Evolutionary conservation across 371 early-diverging fungal species (phyloP).

Genomic region (Basidiobolus meristosporus): DNA sequence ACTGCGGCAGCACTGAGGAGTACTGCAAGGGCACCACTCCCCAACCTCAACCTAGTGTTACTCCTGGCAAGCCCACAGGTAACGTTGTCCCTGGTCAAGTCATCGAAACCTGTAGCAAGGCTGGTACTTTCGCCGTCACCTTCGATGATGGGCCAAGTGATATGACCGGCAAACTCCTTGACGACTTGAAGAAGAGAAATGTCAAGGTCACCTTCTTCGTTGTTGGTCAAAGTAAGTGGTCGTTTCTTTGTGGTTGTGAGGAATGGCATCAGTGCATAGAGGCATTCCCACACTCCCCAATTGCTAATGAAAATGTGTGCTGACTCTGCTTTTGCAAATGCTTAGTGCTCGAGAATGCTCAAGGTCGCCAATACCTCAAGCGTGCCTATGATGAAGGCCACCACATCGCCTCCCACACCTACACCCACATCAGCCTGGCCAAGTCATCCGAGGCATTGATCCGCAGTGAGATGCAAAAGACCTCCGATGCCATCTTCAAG

Average conservation of each 20-base stretch:
- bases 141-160: slow-evolving; percentile 24
- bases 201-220: slow-evolving; percentile 49
- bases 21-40: too few species aligned
- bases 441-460: slow-evolving; percentile 14
- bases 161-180: slow-evolving; percentile 12
- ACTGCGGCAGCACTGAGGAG: too few species aligned
- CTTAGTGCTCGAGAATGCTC: too few species aligned
- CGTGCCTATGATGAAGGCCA: slow-evolving; percentile 11
- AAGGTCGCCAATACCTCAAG: too few species aligned
- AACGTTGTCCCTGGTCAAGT: too few species aligned
- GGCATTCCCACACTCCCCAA: slow-evolving; percentile 46
- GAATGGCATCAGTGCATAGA: slow-evolving; percentile 14
- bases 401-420: slow-evolving; percentile 26
- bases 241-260: slow-evolving; percentile 15
- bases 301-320: too few species aligned
- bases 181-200: slow-evolving; percentile 14
- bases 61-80: too few species aligned
- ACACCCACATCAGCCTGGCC: slow-evolving; percentile 19
- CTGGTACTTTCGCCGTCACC: slow-evolving; percentile 9
- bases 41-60: too few species aligned
- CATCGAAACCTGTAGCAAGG: slow-evolving; percentile 1
- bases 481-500: slow-evolving; percentile 9
- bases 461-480: slow-evolving; percentile 5
- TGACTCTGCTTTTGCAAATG: too few species aligned
- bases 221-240: slow-evolving; percentile 31